Evolutionary conservation across 441 rosid species (phyloP), one percentile per base, ranked within the genome.

Genomic region (Pelargonium australe): DNA sequence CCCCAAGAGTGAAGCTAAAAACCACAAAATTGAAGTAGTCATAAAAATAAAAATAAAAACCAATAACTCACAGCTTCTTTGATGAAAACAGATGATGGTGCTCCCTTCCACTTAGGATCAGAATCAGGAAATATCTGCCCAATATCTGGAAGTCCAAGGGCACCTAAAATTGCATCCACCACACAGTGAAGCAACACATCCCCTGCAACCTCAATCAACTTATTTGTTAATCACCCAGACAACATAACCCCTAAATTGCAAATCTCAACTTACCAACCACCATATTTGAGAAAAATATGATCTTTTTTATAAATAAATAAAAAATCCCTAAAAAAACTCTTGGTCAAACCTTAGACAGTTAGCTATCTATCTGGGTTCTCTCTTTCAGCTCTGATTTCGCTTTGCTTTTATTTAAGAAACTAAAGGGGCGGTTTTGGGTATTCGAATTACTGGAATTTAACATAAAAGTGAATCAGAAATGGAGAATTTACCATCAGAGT

Each of bases 81-180:
- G 79, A 91, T 79, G 69, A 95, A 95, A 25, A 95, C 90, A 64
- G 94, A 89, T 0, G 97, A 90, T 25, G 96, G 70, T 37, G 96
- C 96, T 76, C 97, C 99, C 79, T 89, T 90, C 99, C 97, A 91
- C 78, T 86, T 88, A 19, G 99, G 95, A 82, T 91, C 99, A 66
- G 80, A 69, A 76, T 95, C 96, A 10, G 97, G 99, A 73, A 91
- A 90, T 23, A 95, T 88, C 85, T 91, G 97, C 51, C 99, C 97
- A 31, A 94, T 94, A 85, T 94, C 97, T 61, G 97, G 99, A 61
- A 94, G 86, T 47, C 99, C 97, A 68, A 94, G 66, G 0, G 99
- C 99, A 41, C 97, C 97, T 85, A 94, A 69, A 73, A 94, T 88
- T n/a, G 97, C 96, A 88, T 91, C 97, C 73, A 94, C 99, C 51